A percentile compares a stretch with the other conserved stretches of the same genome.
Evolutionary conservation across 371 early-diverging fungal genomes (phyloP).

Genomic region (Dichotomocladium elegans): DNA sequence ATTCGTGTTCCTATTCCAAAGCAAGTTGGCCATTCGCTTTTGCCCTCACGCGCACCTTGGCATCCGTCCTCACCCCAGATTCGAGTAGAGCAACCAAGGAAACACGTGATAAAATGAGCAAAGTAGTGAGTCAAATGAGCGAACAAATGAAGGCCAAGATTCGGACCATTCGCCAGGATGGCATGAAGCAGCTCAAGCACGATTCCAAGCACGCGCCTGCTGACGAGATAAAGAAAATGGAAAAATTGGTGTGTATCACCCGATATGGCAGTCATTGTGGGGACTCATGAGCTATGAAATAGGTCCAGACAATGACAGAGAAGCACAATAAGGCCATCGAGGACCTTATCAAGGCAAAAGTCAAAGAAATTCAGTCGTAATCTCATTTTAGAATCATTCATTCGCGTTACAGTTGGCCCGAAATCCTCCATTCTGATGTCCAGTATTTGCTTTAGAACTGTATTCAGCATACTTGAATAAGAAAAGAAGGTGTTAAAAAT

Average conservation of each 20-base stretch:
- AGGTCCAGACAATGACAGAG: slow-evolving; percentile 74
- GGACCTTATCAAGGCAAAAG: slow-evolving; percentile 63
- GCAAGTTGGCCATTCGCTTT: slow-evolving; percentile 42
- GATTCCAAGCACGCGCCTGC: slow-evolving; percentile 53
- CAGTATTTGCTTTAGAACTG: no score
- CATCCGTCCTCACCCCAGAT: no score
- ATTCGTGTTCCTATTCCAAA: slow-evolving; percentile 86
- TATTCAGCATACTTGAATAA: no score
- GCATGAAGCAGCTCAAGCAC: slow-evolving; percentile 72
- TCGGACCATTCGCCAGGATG: slow-evolving; percentile 67
- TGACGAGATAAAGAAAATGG: slow-evolving; percentile 59
- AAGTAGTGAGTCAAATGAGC: slow-evolving; percentile 59
- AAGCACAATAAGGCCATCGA: slow-evolving; percentile 68
- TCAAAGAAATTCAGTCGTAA: slow-evolving; percentile 68
- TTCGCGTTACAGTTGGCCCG: no score
- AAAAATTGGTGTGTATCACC: slow-evolving; percentile 55
- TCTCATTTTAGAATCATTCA: no score
- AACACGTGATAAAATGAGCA: slow-evolving; percentile 71
- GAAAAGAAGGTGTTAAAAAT: no score
- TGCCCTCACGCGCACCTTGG: no score
- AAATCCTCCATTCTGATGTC: no score
- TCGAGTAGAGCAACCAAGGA: slow-evolving; percentile 68
- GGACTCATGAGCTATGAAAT: background rate
- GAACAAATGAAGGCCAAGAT: slow-evolving; percentile 71
- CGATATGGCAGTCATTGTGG: background rate